Evolutionary conservation across 805 yeast species (phyloP).

Genomic region (Candida alai): DNA sequence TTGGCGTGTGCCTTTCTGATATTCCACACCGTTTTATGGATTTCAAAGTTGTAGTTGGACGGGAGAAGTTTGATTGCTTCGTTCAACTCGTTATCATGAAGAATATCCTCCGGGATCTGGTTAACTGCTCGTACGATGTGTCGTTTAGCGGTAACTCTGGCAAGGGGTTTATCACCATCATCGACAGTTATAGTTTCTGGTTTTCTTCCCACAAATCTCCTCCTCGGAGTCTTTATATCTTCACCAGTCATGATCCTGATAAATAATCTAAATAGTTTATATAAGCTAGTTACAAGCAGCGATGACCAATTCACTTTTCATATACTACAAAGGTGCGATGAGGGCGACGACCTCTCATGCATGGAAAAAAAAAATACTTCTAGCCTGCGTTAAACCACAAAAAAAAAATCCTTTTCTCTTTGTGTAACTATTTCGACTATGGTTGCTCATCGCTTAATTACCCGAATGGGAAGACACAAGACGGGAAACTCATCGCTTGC

Average conservation of each 20-base stretch:
- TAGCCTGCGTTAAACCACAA: no score
- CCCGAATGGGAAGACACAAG: no score
- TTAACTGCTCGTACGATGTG: slow-evolving; percentile 63
- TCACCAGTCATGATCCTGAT: neutral
- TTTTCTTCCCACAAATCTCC: slow-evolving; percentile 61
- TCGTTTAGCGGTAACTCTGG: slow-evolving; percentile 22
- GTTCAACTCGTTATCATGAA: slow-evolving; percentile 76
- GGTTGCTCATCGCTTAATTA: no score
- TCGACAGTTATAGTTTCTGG: no score
- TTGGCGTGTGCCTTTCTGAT: slow-evolving; percentile 69
- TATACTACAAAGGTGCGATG: no score
- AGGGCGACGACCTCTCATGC: no score
- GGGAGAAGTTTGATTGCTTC: slow-evolving; percentile 81
- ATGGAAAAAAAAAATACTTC: no score
- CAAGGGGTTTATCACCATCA: slow-evolving; percentile 19
- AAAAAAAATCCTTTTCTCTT: no score
- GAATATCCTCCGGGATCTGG: slow-evolving; percentile 84
- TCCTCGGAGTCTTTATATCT: slow-evolving; percentile 32
- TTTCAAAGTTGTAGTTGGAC: slow-evolving; percentile 89
- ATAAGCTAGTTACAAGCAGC: no score
- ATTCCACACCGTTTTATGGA: slow-evolving; percentile 95
- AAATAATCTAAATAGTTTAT: neutral
- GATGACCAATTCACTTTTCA: no score
- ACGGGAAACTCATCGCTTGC: no score
- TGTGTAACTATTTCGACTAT: no score